Percentiles rank a stretch among this genome's conserved stretches.
Conservation (phyloP, 2,329 filamentous ascomycete genomes). For the Epichloe coenophiala region DNA sequence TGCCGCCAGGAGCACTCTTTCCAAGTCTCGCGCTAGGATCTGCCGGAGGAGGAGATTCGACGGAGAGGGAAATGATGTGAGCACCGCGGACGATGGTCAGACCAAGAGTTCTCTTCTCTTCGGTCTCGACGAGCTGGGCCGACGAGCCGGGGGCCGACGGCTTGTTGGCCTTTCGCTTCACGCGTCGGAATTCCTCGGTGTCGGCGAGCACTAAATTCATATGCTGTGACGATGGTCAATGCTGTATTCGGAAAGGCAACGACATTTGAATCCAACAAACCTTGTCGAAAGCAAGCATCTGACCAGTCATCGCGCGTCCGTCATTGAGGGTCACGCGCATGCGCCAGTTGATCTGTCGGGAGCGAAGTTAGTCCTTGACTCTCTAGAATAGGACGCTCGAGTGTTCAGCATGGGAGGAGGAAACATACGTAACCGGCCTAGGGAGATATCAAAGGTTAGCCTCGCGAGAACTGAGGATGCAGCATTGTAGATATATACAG, state of each 20-base stretch:
- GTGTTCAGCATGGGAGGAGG: background rate
- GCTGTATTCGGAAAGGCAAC: background rate
- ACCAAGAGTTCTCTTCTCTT: constrained; percentile 96
- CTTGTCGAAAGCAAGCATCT: constrained; percentile 99
- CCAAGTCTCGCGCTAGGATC: constrained; percentile 86
- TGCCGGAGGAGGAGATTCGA: constrained; percentile 88
- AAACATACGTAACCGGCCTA: constrained; percentile 61
- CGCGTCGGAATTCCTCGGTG: constrained; percentile 91
- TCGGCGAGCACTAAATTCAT: constrained; percentile 99
- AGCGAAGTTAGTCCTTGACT: constrained; percentile 2
- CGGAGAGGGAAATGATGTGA: constrained; percentile 86
- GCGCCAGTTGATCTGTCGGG: constrained; percentile 84
- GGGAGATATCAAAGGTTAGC: constrained; percentile 41
- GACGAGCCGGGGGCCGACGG: constrained; percentile 45
- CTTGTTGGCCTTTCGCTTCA: constrained; percentile 75
- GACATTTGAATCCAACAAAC: constrained; percentile 29
- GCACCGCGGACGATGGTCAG: constrained; percentile 89
- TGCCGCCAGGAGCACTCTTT: constrained; percentile 55
- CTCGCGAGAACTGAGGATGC: constrained; percentile 30
- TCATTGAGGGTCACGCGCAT: constrained; percentile 96
- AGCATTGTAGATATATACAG: constrained; percentile 16
- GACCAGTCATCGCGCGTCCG: constrained; percentile 88
- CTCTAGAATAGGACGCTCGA: constrained; percentile 15
- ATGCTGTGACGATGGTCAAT: constrained; percentile 45
- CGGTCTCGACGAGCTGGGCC: constrained; percentile 64